A percentile compares a stretch with the other conserved stretches of the same genome.
These are phyloP conservation scores for Cercospora canescens DNA, from an alignment of 2,329 filamentous ascomycete genomes.

Conservation along the genomic window DNA sequence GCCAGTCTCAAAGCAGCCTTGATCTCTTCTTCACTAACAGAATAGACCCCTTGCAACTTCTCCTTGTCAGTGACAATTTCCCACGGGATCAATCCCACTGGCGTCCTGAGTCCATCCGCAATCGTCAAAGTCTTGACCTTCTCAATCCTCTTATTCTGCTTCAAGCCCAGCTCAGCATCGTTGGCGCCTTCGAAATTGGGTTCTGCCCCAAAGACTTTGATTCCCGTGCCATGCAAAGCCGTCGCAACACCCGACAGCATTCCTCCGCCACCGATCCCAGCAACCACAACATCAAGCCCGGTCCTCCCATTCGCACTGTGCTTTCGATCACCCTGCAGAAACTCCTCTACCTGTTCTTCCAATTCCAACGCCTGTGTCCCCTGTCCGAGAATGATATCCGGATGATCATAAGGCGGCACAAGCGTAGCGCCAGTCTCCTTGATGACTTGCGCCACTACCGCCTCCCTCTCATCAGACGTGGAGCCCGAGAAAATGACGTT, in stretches of 20 bases:
- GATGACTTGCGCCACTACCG: conserved; percentile 68
- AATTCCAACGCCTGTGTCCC: conserved; percentile 87
- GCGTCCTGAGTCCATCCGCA: conserved; percentile 85
- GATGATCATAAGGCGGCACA: conserved; percentile 89
- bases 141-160: conserved; percentile 62
- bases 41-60: conserved; percentile 71
- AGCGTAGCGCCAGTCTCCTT: conserved; percentile 72
- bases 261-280: conserved; percentile 85
- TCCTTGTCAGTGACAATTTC: conserved; percentile 67
- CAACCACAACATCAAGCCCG: conserved; percentile 60
- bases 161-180: conserved; percentile 73
- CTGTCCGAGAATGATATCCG: conserved; percentile 87
- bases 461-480: conserved; percentile 78
- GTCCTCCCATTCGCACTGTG: conserved; percentile 7
- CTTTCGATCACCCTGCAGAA: conserved; percentile 41
- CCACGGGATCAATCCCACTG: conserved; percentile 77
- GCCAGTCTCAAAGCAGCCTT: conserved; percentile 72
- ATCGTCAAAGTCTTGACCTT: conserved; percentile 76
- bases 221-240: conserved; percentile 69
- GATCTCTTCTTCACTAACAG: conserved; percentile 82
- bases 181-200: conserved; percentile 81
- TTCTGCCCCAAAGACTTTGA: conserved; percentile 82
- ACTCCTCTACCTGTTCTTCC: conserved; percentile 66
- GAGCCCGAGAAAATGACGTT: conserved; percentile 78
- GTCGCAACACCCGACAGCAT: conserved; percentile 83